Conservation (phyloP, 805 yeast species). For the Ogataea chonburiensis region DNA sequence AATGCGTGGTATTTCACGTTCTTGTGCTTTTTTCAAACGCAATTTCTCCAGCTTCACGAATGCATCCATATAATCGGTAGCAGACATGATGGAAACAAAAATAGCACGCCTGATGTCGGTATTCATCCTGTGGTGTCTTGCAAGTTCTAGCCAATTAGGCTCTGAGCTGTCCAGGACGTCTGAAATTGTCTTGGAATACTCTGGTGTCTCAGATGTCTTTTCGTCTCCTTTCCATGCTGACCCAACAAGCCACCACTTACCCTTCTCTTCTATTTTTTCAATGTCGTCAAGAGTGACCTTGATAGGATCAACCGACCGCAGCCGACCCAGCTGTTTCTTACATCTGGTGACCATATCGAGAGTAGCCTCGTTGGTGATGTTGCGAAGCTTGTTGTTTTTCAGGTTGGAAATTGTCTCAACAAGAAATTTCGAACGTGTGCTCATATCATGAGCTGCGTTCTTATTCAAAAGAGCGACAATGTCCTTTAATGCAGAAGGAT, state of each 20-base stretch:
- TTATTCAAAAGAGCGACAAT: constrained; percentile 62
- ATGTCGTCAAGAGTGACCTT: constrained; percentile 85
- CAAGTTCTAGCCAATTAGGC: constrained; percentile 88
- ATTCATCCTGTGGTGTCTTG: constrained; percentile 86
- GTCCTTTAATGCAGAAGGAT: constrained; percentile 80
- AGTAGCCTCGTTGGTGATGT: constrained; percentile 48
- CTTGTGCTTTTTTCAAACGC: constrained; percentile 73
- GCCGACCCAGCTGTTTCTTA: constrained; percentile 60
- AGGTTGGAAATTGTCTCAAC: constrained; percentile 82
- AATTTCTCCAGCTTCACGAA: constrained; percentile 78
- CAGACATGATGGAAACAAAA: constrained; percentile 92
- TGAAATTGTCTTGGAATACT: constrained; percentile 46
- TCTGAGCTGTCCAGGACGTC: constrained; percentile 67
- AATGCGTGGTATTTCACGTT: constrained; percentile 83
- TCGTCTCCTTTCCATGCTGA: constrained; percentile 86
- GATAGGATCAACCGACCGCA: constrained; percentile 66
- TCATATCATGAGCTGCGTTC: constrained; percentile 40
- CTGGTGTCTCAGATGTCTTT: constrained; percentile 29
- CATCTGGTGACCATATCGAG: constrained; percentile 54
- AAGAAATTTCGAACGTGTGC: constrained; percentile 73
- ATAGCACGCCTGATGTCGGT: constrained; percentile 94
- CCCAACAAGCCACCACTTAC: constrained; percentile 99
- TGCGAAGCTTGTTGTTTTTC: constrained; percentile 78
- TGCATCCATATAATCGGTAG: constrained; percentile 88
- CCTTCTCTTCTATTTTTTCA: constrained; percentile 68